These are phyloP conservation scores for Diaporthe vexans DNA, from an alignment of 2,329 filamentous ascomycete species.

Conservation along the genomic window DNA sequence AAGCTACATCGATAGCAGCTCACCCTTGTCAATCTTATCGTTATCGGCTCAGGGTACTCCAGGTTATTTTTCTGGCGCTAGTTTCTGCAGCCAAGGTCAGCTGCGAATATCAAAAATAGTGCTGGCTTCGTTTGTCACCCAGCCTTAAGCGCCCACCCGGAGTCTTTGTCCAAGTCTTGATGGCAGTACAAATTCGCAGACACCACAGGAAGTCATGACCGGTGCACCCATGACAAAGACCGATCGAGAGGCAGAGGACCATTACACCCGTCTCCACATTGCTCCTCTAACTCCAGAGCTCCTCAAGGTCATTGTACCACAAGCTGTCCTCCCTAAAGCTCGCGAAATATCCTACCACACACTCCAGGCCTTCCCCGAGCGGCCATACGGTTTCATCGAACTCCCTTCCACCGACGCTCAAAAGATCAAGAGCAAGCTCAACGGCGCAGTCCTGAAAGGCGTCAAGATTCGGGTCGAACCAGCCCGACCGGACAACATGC, in stretches of 20 bases:
- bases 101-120: constrained; percentile 16
- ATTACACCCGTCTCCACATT: constrained; percentile 81
- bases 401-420: constrained; percentile 85
- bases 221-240: background rate
- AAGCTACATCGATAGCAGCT: background rate
- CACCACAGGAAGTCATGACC: constrained; percentile 38
- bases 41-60: constrained; percentile 30
- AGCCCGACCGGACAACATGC: constrained; percentile 75
- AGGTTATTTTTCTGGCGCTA: constrained; percentile 28
- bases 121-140: background rate
- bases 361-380: constrained; percentile 90
- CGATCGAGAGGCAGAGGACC: constrained; percentile 16
- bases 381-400: constrained; percentile 90
- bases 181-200: background rate
- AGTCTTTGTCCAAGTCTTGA: background rate
- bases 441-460: constrained; percentile 88
- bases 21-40: constrained; percentile 25
- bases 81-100: constrained; percentile 34
- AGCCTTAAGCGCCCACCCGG: background rate
- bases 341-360: constrained; percentile 90
- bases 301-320: constrained; percentile 78
- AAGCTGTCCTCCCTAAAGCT: constrained; percentile 74
- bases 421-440: constrained; percentile 91
- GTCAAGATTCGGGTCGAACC: constrained; percentile 87
- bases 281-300: constrained; percentile 85